Evolutionary conservation across 1,284 basidiomycete species (phyloP).

Genomic region (Sparassis latifolia): DNA sequence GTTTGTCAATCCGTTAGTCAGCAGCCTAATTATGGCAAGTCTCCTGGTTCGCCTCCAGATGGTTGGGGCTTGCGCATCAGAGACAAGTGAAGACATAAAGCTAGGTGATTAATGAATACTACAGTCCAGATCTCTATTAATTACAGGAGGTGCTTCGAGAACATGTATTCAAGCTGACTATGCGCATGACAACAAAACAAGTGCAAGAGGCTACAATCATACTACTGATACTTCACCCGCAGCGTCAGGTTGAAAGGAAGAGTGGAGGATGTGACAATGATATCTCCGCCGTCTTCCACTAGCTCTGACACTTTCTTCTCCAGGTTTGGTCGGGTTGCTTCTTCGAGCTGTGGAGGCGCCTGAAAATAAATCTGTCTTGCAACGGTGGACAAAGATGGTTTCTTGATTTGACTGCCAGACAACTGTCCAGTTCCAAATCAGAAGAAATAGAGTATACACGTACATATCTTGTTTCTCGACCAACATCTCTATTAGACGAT

Average conservation of each 20-base stretch:
- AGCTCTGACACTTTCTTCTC: slow-evolving; percentile 82
- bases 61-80: no score
- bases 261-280: slow-evolving; percentile 83
- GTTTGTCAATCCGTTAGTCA: no score
- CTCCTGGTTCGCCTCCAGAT: no score
- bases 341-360: slow-evolving; percentile 85
- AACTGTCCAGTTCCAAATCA: not conserved
- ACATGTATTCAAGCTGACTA: no score
- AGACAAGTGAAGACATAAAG: no score
- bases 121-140: no score
- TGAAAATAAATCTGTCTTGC: slow-evolving; percentile 84
- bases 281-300: slow-evolving; percentile 66
- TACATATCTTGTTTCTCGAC: slow-evolving; percentile 84
- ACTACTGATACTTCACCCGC: slow-evolving; percentile 52
- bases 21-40: no score
- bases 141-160: no score
- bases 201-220: no score
- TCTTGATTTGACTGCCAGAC: slow-evolving; percentile 80
- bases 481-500: slow-evolving; percentile 80
- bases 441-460: slow-evolving; percentile 20
- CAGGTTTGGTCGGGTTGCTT: slow-evolving; percentile 84
- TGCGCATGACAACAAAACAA: no score
- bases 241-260: slow-evolving; percentile 85
- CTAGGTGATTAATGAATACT: no score
- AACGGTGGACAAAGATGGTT: slow-evolving; percentile 73